A percentile compares a stretch with the other conserved stretches of the same genome.
Evolutionary conservation across 108 stramenopile genomes (phyloP).

Genomic region (Pseudonitzschia multiseries): DNA sequence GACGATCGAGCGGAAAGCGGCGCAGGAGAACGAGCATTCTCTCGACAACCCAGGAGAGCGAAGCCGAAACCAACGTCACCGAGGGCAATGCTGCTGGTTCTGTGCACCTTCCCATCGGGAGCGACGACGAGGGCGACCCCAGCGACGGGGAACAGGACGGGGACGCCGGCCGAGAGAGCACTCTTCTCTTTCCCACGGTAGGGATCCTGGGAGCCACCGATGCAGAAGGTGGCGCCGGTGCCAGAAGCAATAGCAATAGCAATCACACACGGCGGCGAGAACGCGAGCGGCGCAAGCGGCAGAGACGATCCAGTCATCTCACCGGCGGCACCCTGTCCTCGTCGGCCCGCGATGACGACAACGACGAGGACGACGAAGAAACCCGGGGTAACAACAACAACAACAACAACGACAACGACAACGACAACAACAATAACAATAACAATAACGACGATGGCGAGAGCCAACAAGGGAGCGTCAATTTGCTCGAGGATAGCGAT

Average conservation of each 20-base stretch:
- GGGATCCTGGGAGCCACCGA: neutral
- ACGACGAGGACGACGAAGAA: conserved; percentile 13
- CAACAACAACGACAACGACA: neutral
- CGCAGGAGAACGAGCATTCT: neutral
- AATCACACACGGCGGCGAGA: neutral
- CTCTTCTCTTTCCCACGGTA: conserved; percentile 5
- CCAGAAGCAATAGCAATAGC: neutral
- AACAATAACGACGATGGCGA: neutral
- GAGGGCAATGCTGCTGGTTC: neutral
- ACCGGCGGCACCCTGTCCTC: neutral
- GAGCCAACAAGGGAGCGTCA: conserved; percentile 9
- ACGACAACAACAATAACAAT: too few relatives aligned
- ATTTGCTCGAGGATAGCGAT: neutral
- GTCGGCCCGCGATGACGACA: neutral
- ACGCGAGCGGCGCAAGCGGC: conserved; percentile 16
- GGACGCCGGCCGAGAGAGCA: neutral
- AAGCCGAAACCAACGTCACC: neutral
- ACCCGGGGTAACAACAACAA: too few relatives aligned
- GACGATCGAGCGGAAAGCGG: neutral
- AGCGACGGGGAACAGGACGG: neutral
- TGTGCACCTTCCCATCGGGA: conserved; percentile 1
- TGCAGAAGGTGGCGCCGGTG: neutral
- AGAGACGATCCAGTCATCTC: neutral
- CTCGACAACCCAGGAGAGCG: neutral
- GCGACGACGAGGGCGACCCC: conserved; percentile 15